phyloP scores from a whole-genome alignment of 805 yeast species.

The Candida incommunis region DNA sequence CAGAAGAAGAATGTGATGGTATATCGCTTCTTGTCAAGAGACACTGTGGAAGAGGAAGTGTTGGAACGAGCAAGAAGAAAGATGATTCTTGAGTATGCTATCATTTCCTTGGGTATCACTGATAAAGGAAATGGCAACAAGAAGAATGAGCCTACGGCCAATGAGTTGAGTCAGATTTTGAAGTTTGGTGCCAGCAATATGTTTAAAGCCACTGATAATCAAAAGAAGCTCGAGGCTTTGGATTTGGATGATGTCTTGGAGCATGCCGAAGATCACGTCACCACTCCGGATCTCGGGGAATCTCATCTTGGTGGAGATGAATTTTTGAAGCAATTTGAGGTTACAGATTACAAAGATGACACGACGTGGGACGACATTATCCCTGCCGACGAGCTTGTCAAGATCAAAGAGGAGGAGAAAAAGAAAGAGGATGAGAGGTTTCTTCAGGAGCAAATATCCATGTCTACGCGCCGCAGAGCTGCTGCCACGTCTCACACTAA shows the following conservation, averaged over 20 bases:
- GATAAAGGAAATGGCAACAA: conserved; percentile 44
- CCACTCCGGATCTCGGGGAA: conserved; percentile 93
- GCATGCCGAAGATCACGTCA: conserved; percentile 94
- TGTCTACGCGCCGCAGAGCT: conserved; percentile 69
- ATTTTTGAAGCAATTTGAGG: conserved; percentile 91
- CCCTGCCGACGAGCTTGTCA: conserved; percentile 83
- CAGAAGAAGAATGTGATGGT: conserved; percentile 97
- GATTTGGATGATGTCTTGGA: conserved; percentile 90
- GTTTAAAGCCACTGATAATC: conserved; percentile 93
- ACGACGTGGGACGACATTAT: conserved; percentile 98
- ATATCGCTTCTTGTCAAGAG: conserved; percentile 93
- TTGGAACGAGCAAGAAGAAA: conserved; percentile 92
- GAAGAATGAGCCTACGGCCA: conserved; percentile 64
- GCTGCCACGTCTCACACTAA: conserved; percentile 33
- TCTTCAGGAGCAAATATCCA: conserved; percentile 76
- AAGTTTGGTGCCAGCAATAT: conserved; percentile 98
- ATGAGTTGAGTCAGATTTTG: conserved; percentile 81
- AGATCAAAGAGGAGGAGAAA: conserved; percentile 83
- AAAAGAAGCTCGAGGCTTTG: conserved; percentile 86
- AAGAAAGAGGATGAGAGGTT: conserved; percentile 74
- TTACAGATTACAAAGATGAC: conserved; percentile 96
- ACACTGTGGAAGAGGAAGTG: conserved; percentile 95
- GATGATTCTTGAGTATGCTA: conserved; percentile 97
- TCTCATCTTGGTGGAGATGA: conserved; percentile 98
- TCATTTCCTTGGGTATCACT: conserved; percentile 88